Evolutionary conservation across 2,329 filamentous ascomycete genomes (phyloP).

Genomic region (Paecilomyces sp.): DNA sequence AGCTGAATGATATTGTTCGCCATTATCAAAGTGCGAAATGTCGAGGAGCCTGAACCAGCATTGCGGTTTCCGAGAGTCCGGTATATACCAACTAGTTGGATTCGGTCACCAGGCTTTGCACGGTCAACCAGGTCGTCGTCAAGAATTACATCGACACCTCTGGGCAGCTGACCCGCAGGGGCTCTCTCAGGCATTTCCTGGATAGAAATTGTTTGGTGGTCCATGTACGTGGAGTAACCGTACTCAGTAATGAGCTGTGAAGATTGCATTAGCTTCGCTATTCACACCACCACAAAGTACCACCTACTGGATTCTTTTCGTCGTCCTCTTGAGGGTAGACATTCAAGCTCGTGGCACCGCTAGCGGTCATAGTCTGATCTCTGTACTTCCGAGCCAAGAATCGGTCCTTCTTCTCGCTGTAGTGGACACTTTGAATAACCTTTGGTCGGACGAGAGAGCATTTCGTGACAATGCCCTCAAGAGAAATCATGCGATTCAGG

Average conservation of each 20-base stretch:
- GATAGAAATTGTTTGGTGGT: conserved; percentile 96
- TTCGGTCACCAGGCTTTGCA: conserved; percentile 90
- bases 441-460: conserved; percentile 94
- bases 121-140: conserved; percentile 94
- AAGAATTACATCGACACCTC: conserved; percentile 91
- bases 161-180: conserved; percentile 87
- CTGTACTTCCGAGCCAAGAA: conserved; percentile 88
- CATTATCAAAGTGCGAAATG: conserved; percentile 89
- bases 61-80: conserved; percentile 92
- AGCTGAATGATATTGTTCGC: conserved; percentile 93
- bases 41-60: conserved; percentile 78
- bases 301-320: conserved; percentile 68
- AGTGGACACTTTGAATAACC: conserved; percentile 97
- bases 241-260: conserved; percentile 77
- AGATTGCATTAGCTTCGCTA: conserved; percentile 5
- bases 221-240: conserved; percentile 88
- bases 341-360: conserved; percentile 77
- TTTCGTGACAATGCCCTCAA: conserved; percentile 95
- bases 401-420: conserved; percentile 76
- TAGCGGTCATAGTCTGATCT: conserved; percentile 93
- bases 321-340: conserved; percentile 94
- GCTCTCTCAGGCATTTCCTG: conserved; percentile 99
- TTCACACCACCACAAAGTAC: not conserved
- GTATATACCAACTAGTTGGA: conserved; percentile 95
- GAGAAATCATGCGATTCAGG: conserved; percentile 92